phyloP scores from a whole-genome alignment of 2,329 filamentous ascomycete species.

The Berkeleyomyces basicola region DNA sequence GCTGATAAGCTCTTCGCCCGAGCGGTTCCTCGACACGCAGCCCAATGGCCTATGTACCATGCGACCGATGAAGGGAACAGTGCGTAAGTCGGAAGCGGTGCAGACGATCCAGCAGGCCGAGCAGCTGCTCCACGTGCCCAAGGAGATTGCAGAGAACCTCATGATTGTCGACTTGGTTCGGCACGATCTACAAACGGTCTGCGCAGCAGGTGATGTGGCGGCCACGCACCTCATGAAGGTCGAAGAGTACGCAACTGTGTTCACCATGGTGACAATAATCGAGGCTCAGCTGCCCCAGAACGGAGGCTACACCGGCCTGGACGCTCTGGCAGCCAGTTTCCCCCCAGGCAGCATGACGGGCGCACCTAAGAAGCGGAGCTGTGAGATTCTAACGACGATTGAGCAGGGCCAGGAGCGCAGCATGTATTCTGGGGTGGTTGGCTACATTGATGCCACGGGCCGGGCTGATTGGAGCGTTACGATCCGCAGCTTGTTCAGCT shows the following conservation, averaged over 20 bases:
- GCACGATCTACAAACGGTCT: conserved; percentile 78
- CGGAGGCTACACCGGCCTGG: conserved; percentile 41
- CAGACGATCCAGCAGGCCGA: conserved; percentile 57
- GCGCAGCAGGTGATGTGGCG: conserved; percentile 52
- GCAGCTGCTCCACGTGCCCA: conserved; percentile 57
- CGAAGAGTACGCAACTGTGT: conserved; percentile 82
- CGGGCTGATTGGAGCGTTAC: conserved; percentile 82
- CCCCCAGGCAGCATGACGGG: conserved; percentile 95
- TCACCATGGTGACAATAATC: conserved; percentile 79
- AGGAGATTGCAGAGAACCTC: conserved; percentile 88
- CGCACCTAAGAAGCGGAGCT: conserved; percentile 83
- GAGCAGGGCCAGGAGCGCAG: conserved; percentile 48
- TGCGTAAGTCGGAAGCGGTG: conserved; percentile 53
- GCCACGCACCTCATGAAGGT: conserved; percentile 71
- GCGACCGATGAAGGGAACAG: conserved; percentile 91
- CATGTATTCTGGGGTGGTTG: conserved; percentile 76
- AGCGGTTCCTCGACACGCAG: conserved; percentile 58
- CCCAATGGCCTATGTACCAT: conserved; percentile 49
- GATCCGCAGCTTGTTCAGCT: conserved; percentile 66
- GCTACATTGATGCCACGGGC: conserved; percentile 76
- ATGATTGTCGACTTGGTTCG: conserved; percentile 98
- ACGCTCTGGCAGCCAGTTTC: conserved; percentile 60
- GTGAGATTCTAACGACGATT: conserved; percentile 58
- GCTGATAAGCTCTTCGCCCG: conserved; percentile 69
- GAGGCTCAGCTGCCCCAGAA: conserved; percentile 42